Conservation (phyloP, 176 grass and related monocot species). For the Aegilops sharonensis region DNA sequence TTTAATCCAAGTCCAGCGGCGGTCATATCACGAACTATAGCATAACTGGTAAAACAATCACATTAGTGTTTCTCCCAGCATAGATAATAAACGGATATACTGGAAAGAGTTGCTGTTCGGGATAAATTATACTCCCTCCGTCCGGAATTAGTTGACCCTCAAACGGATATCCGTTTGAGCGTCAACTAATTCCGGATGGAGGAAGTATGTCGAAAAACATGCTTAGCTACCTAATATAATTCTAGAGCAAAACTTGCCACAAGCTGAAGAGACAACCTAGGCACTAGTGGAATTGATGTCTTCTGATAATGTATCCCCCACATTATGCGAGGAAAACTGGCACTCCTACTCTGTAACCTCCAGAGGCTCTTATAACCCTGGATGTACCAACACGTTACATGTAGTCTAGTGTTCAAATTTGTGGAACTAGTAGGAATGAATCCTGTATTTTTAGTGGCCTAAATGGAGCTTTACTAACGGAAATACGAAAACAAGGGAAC, state of each 20-base stretch:
- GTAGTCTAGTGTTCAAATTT: not conserved
- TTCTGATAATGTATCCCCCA: not conserved
- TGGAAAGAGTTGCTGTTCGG: not conserved
- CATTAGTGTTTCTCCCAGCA: not conserved
- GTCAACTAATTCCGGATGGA: too few species aligned
- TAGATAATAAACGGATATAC: conserved; percentile 10
- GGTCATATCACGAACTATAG: conserved; percentile 93
- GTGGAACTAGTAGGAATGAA: not conserved
- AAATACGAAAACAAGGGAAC: conserved; percentile 3
- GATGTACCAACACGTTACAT: conserved; percentile 7
- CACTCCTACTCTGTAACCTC: not conserved
- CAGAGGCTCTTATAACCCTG: not conserved
- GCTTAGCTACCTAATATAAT: not conserved
- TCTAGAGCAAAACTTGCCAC: not conserved
- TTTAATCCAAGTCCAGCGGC: conserved; percentile 92
- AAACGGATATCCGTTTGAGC: too few species aligned
- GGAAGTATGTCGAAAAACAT: too few species aligned
- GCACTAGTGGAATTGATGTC: not conserved
- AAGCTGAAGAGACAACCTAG: conserved; percentile 12
- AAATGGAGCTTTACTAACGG: conserved; percentile 20
- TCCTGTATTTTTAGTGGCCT: not conserved
- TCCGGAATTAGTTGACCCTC: not conserved
- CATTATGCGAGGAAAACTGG: not conserved
- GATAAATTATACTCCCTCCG: conserved; percentile 5
- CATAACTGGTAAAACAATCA: conserved; percentile 61